Percentiles rank a stretch among this genome's conserved stretches.
Evolutionary conservation across 768 basidiomycete genomes (phyloP).

Genomic region (Lactarius evosmus): DNA sequence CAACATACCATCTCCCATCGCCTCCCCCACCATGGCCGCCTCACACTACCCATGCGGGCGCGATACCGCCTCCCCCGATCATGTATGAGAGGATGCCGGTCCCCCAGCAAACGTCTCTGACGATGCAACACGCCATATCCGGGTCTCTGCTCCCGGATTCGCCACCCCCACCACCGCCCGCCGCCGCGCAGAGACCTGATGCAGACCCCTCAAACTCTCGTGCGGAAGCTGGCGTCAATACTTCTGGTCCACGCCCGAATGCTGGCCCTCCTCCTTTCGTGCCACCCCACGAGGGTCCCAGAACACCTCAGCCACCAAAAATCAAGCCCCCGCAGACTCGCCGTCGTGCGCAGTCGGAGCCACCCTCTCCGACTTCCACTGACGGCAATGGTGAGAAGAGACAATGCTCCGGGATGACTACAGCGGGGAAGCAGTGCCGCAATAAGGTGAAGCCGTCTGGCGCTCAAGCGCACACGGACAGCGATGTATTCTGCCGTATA

Average conservation of each 20-base stretch:
- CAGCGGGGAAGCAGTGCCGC: slow-evolving; percentile 57
- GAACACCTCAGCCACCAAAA: slow-evolving; percentile 21
- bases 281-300: slow-evolving; percentile 7
- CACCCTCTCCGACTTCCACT: slow-evolving; percentile 30
- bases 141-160: slow-evolving; percentile 2
- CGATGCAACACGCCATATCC: slow-evolving; percentile 39
- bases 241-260: neutral
- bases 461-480: slow-evolving; percentile 34
- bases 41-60: slow-evolving; percentile 28
- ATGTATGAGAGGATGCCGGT: slow-evolving; percentile 37
- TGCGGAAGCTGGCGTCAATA: neutral
- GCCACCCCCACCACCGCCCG: slow-evolving; percentile 5
- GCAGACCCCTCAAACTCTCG: neutral
- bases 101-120: slow-evolving; percentile 38
- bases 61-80: slow-evolving; percentile 32
- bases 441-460: slow-evolving; percentile 45
- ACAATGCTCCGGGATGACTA: slow-evolving; percentile 67
- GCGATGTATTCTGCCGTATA: slow-evolving; percentile 56
- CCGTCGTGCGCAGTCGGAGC: slow-evolving; percentile 25
- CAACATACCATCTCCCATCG: slow-evolving; percentile 7
- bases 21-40: neutral
- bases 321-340: slow-evolving; percentile 1
- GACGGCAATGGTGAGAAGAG: slow-evolving; percentile 26
- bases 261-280: neutral
- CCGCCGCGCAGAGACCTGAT: slow-evolving; percentile 17